These are phyloP conservation scores for Annulohypoxylon truncatum DNA, from an alignment of 2,329 filamentous ascomycete species.

Conservation along the genomic window DNA sequence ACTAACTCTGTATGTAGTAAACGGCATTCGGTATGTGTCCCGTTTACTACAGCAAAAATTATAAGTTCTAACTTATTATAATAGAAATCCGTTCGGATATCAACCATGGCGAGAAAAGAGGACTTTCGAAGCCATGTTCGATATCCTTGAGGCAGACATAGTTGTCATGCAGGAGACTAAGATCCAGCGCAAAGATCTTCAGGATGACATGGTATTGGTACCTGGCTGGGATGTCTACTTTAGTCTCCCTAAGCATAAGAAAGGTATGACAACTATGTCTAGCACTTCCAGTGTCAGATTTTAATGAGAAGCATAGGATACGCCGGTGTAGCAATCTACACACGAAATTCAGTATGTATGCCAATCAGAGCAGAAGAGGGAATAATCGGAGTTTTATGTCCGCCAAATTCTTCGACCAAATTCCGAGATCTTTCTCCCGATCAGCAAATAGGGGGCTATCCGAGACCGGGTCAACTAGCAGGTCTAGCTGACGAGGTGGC, in stretches of 20 bases:
- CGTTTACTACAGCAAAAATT: neutral
- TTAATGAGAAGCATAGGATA: slow-evolving; percentile 72
- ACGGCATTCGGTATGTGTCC: slow-evolving; percentile 76
- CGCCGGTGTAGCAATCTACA: slow-evolving; percentile 95
- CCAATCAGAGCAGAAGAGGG: slow-evolving; percentile 95
- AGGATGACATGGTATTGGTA: slow-evolving; percentile 95
- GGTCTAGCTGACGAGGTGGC: slow-evolving; percentile 73
- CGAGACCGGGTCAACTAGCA: slow-evolving; percentile 73
- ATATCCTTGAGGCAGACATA: slow-evolving; percentile 90
- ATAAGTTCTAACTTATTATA: slow-evolving; percentile 28
- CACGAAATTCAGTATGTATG: slow-evolving; percentile 83
- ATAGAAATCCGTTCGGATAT: slow-evolving; percentile 84
- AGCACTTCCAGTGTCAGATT: slow-evolving; percentile 4
- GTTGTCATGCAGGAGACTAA: slow-evolving; percentile 96
- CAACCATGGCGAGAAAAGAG: slow-evolving; percentile 81
- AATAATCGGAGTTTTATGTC: slow-evolving; percentile 82
- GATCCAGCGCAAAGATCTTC: slow-evolving; percentile 91
- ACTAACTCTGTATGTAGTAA: slow-evolving; percentile 65
- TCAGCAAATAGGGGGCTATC: slow-evolving; percentile 90
- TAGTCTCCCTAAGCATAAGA: slow-evolving; percentile 92
- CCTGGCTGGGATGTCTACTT: slow-evolving; percentile 97
- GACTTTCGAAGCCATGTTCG: slow-evolving; percentile 88
- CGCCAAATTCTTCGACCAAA: slow-evolving; percentile 74
- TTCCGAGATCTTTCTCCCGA: slow-evolving; percentile 80
- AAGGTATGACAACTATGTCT: slow-evolving; percentile 67